A percentile compares a stretch with the other conserved stretches of the same genome.
These are phyloP conservation scores for Solanum infundibuliforme DNA, from an alignment of 257 asterid species.

Conservation along the genomic window DNA sequence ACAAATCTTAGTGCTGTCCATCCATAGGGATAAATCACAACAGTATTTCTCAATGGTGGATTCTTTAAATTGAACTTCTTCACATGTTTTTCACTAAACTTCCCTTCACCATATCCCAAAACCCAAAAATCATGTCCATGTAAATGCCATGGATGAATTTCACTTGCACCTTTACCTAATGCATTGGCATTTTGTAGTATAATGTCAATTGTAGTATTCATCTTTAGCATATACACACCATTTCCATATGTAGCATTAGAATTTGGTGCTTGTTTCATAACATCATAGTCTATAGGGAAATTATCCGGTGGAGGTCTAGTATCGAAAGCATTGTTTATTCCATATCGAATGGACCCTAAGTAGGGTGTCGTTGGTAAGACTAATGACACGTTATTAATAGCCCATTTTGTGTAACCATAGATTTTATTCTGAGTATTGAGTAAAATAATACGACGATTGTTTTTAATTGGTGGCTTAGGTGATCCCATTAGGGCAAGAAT, in stretches of 20 bases:
- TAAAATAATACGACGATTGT: slow-evolving; percentile 30
- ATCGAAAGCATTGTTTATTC: slow-evolving; percentile 31
- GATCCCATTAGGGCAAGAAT: slow-evolving; percentile 30
- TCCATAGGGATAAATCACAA: slow-evolving; percentile 57
- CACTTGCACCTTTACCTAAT: slow-evolving; percentile 39
- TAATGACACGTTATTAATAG: slow-evolving; percentile 66
- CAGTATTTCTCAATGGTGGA: slow-evolving; percentile 65
- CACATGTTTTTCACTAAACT: slow-evolving; percentile 32
- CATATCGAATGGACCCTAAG: slow-evolving; percentile 42
- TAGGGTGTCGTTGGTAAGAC: slow-evolving; percentile 63
- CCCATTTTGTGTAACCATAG: slow-evolving; percentile 59
- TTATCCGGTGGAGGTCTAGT: slow-evolving; percentile 24
- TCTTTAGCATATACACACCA: slow-evolving; percentile 43
- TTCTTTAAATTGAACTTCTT: slow-evolving; percentile 39
- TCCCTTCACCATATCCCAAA: slow-evolving; percentile 69
- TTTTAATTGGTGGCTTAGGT: slow-evolving; percentile 29
- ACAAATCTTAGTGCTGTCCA: slow-evolving; percentile 83
- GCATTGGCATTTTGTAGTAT: slow-evolving; percentile 71
- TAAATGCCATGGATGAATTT: slow-evolving; percentile 90
- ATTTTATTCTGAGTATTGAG: slow-evolving; percentile 67
- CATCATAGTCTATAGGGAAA: slow-evolving; percentile 26
- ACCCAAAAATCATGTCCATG: slow-evolving; percentile 92
- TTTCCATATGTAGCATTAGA: slow-evolving; percentile 46
- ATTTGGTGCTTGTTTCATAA: slow-evolving; percentile 36
- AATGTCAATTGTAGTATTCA: slow-evolving; percentile 56